phyloP scores from a whole-genome alignment of 306 rosid species.

The Glycine latifolia region DNA sequence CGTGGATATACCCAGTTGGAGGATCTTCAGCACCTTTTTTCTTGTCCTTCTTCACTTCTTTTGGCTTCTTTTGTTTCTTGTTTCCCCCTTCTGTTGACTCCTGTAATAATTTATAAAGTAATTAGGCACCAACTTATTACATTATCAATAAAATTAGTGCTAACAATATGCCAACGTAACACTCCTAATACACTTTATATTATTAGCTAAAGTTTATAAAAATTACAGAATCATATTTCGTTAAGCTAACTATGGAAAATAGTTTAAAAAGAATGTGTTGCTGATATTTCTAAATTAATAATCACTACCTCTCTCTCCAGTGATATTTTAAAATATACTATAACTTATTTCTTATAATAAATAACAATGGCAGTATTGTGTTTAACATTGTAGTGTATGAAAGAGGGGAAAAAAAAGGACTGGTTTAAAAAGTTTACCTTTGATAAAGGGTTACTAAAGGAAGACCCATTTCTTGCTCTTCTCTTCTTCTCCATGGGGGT shows the following conservation, averaged over 20 bases:
- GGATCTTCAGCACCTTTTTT: conserved; percentile 54
- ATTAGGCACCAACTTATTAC: background rate
- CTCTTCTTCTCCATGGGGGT: conserved; percentile 48
- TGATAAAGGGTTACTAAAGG: conserved; percentile 51
- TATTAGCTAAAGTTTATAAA: no score
- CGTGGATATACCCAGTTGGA: conserved; percentile 85
- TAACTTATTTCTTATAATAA: no score
- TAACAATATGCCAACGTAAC: no score
- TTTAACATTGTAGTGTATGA: background rate
- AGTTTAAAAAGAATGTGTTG: background rate
- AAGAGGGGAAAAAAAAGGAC: background rate
- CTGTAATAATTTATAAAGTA: conserved; percentile 44
- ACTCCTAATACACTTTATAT: no score
- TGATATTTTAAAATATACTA: no score
- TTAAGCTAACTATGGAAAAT: background rate
- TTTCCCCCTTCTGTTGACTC: conserved; percentile 49
- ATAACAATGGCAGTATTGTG: background rate
- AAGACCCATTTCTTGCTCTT: conserved; percentile 55
- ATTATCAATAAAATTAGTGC: no score
- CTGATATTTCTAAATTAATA: background rate
- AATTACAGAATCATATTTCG: no score
- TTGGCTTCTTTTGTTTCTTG: conserved; percentile 64
- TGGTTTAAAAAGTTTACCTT: conserved; percentile 49
- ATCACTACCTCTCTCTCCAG: background rate
- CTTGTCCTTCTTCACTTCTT: conserved; percentile 51